Conservation (phyloP, 2,329 filamentous ascomycete species). For the Alternaria postmessia region DNA sequence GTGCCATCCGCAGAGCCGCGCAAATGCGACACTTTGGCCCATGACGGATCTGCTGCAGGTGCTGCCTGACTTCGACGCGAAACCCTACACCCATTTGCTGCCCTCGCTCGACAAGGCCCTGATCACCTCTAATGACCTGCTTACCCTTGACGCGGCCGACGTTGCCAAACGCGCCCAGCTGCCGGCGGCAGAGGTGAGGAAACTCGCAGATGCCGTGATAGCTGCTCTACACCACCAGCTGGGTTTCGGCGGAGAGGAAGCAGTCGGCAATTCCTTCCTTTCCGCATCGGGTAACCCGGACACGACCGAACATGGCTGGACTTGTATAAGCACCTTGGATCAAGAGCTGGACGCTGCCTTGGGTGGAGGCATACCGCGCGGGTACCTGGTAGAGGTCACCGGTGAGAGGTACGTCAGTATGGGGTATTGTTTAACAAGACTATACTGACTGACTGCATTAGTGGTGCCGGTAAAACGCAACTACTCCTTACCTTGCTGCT, state of each 20-base stretch:
- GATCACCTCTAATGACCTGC: slow-evolving; percentile 82
- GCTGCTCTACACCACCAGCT: slow-evolving; percentile 72
- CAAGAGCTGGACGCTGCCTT: slow-evolving; percentile 73
- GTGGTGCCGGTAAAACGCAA: slow-evolving; percentile 93
- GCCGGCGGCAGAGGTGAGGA: slow-evolving; percentile 80
- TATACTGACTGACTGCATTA: slow-evolving; percentile 45
- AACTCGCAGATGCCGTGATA: slow-evolving; percentile 73
- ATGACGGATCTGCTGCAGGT: slow-evolving; percentile 89
- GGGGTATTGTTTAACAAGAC: not conserved
- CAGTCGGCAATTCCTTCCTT: slow-evolving; percentile 25
- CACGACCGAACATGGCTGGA: slow-evolving; percentile 53
- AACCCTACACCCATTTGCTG: slow-evolving; percentile 76
- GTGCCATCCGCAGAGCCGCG: slow-evolving; percentile 46
- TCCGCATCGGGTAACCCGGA: slow-evolving; percentile 16
- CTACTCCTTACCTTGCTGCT: slow-evolving; percentile 86
- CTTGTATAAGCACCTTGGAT: slow-evolving; percentile 82
- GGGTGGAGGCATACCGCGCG: slow-evolving; percentile 80
- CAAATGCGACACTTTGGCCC: slow-evolving; percentile 38
- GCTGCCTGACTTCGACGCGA: slow-evolving; percentile 79
- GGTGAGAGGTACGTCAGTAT: slow-evolving; percentile 74
- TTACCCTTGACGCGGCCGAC: slow-evolving; percentile 82
- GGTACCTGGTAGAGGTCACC: slow-evolving; percentile 86
- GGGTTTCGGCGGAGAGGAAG: slow-evolving; percentile 50
- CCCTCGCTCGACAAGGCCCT: slow-evolving; percentile 79
- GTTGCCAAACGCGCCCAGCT: slow-evolving; percentile 86